phyloP scores from a whole-genome alignment of 805 yeast genomes.

The Starmerella bacillaris region DNA sequence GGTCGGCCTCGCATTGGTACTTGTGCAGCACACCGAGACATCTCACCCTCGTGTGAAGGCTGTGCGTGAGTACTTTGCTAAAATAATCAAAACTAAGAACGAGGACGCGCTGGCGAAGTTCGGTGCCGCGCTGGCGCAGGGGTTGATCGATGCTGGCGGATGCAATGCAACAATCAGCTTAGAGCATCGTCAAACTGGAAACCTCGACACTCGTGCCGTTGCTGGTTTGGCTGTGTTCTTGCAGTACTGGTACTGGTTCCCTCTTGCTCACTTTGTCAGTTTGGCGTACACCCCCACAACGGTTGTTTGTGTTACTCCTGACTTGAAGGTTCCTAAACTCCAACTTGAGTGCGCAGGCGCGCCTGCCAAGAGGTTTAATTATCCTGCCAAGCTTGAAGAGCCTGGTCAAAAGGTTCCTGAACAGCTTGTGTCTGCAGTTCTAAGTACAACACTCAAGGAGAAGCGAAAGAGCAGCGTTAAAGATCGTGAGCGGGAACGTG shows the following conservation, averaged over 20 bases:
- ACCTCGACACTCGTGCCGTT: conserved; percentile 75
- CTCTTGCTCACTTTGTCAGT: conserved; percentile 79
- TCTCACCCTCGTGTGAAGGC: conserved; percentile 63
- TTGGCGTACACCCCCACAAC: conserved; percentile 87
- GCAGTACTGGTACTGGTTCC: conserved; percentile 99
- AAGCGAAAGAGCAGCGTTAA: conserved; percentile 39
- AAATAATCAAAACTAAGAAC: conserved; percentile 66
- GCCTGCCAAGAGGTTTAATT: conserved; percentile 60
- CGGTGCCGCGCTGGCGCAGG: conserved; percentile 94
- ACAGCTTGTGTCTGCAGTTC: conserved; percentile 78
- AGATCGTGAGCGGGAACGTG: conserved; percentile 15
- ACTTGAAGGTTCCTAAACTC: conserved; percentile 72
- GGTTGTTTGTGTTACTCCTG: conserved; percentile 67
- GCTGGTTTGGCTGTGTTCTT: conserved; percentile 79
- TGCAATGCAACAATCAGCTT: conserved; percentile 87
- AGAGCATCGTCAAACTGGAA: conserved; percentile 76
- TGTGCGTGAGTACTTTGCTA: conserved; percentile 54
- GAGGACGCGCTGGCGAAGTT: conserved; percentile 95
- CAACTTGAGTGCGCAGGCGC: conserved; percentile 57
- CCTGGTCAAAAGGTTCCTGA: conserved; percentile 68
- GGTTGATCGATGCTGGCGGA: conserved; percentile 97
- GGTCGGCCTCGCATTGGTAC: conserved; percentile 77
- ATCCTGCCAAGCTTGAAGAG: conserved; percentile 77
- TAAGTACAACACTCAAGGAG: conserved; percentile 89
- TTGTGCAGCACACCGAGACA: conserved; percentile 70